These are phyloP conservation scores for Teunomyces cretensis DNA, from an alignment of 805 yeast species.

Conservation along the genomic window DNA sequence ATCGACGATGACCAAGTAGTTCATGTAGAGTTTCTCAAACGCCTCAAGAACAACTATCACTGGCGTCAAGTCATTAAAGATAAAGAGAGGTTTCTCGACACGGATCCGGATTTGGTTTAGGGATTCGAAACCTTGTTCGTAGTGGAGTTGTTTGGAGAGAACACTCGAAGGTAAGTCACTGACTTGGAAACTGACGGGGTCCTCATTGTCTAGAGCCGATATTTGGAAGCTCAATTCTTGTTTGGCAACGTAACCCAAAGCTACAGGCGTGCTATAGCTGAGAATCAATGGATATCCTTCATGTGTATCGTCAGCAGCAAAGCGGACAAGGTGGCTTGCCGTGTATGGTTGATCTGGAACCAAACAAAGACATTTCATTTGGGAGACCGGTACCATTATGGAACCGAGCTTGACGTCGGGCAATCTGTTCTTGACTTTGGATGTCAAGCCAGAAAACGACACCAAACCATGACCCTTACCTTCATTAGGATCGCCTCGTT, in stretches of 20 bases:
- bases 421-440: slow-evolving; percentile 25
- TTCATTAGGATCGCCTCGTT: slow-evolving; percentile 16
- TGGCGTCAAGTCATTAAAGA: slow-evolving; percentile 31
- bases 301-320: slow-evolving; percentile 32
- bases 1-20: slow-evolving; percentile 30
- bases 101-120: slow-evolving; percentile 15
- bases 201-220: slow-evolving; percentile 1
- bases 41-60: slow-evolving; percentile 32
- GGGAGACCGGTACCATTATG: slow-evolving; percentile 31
- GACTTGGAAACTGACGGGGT: slow-evolving; percentile 21
- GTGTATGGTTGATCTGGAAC: slow-evolving; percentile 25
- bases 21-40: slow-evolving; percentile 39
- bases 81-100: slow-evolving; percentile 23
- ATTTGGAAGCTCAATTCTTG: slow-evolving; percentile 18
- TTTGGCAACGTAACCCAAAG: slow-evolving; percentile 37
- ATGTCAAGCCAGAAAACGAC: slow-evolving; percentile 29
- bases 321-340: slow-evolving; percentile 15
- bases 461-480: slow-evolving; percentile 42
- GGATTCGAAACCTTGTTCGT: slow-evolving; percentile 15
- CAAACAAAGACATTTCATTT: slow-evolving; percentile 29
- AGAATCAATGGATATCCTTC: slow-evolving; percentile 43
- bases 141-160: slow-evolving; percentile 24
- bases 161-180: slow-evolving; percentile 15
- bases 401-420: slow-evolving; percentile 30
- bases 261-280: slow-evolving; percentile 22